Conservation (phyloP, 2,329 filamentous ascomycete species). For the Raffaelea albimanens region DNA sequence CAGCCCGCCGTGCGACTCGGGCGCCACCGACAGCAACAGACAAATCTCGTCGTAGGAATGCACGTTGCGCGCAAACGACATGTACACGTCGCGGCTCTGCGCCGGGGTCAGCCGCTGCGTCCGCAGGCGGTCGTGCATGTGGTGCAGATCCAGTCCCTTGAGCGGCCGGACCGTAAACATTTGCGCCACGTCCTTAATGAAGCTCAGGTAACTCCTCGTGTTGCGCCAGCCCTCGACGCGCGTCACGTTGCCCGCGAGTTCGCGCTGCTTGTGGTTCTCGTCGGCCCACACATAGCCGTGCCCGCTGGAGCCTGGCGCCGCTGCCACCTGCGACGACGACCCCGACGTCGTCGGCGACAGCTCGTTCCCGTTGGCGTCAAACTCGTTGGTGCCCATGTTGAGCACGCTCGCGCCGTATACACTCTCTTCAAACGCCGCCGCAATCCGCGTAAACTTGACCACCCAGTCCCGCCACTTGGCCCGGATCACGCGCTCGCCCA, state of each 20-base stretch:
- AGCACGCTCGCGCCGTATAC: slow-evolving; percentile 91
- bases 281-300: slow-evolving; percentile 96
- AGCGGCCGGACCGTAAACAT: slow-evolving; percentile 57
- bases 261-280: slow-evolving; percentile 67
- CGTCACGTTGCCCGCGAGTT: slow-evolving; percentile 84
- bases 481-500: slow-evolving; percentile 82
- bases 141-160: slow-evolving; percentile 76
- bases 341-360: slow-evolving; percentile 30
- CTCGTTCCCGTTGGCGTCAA: slow-evolving; percentile 31
- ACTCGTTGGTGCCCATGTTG: slow-evolving; percentile 71
- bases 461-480: slow-evolving; percentile 94
- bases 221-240: slow-evolving; percentile 96
- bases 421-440: slow-evolving; percentile 88
- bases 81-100: slow-evolving; percentile 76
- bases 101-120: slow-evolving; percentile 67
- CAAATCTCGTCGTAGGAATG: slow-evolving; percentile 78
- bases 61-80: slow-evolving; percentile 66
- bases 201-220: slow-evolving; percentile 90
- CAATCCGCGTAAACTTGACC: slow-evolving; percentile 84
- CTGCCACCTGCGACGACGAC: not conserved
- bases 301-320: slow-evolving; percentile 45
- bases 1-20: slow-evolving; percentile 76
- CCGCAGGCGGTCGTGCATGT: slow-evolving; percentile 85
- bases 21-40: slow-evolving; percentile 71
- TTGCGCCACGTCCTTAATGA: slow-evolving; percentile 69